These are phyloP conservation scores for Aotearoamyces nothofagi DNA, from an alignment of 2,329 filamentous ascomycete genomes.

Conservation along the genomic window DNA sequence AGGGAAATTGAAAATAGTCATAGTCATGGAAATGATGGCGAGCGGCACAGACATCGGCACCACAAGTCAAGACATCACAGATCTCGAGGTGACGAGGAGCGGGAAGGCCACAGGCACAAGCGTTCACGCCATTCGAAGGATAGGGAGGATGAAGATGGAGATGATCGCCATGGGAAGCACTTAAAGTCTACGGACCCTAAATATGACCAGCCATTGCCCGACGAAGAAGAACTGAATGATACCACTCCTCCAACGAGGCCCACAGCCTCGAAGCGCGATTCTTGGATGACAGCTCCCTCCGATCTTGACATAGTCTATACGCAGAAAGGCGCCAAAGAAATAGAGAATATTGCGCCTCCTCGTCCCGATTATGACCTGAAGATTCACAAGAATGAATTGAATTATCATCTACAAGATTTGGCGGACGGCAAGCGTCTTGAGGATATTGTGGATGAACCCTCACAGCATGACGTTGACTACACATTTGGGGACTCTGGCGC, in stretches of 20 bases:
- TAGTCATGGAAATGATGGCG: constrained; percentile 26
- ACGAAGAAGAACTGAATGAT: constrained; percentile 28
- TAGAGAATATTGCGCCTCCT: constrained; percentile 25
- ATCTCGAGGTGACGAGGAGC: constrained; percentile 25
- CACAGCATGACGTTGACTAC: constrained; percentile 55
- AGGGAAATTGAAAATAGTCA: constrained; percentile 32
- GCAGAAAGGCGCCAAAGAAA: constrained; percentile 39
- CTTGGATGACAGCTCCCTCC: constrained; percentile 89
- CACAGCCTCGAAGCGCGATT: constrained; percentile 48
- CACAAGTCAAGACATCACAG: constrained; percentile 9
- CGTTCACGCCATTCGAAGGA: constrained; percentile 31
- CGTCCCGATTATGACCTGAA: constrained; percentile 19
- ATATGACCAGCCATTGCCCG: constrained; percentile 32
- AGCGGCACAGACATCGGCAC: constrained; percentile 20
- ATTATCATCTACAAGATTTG: constrained; percentile 49
- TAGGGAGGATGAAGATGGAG: constrained; percentile 22
- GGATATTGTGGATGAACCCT: constrained; percentile 32
- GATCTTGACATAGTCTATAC: constrained; percentile 75
- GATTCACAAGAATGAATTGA: constrained; percentile 69
- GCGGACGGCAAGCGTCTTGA: constrained; percentile 39
- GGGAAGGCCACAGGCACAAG: constrained; percentile 47
- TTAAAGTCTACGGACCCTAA: constrained; percentile 31
- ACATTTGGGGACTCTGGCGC: constrained; percentile 81
- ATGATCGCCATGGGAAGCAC: constrained; percentile 17
- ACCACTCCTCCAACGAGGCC: constrained; percentile 12